Base-by-base conservation (phyloP, 306 rosid species). In the Datisca glomerata region DNA sequence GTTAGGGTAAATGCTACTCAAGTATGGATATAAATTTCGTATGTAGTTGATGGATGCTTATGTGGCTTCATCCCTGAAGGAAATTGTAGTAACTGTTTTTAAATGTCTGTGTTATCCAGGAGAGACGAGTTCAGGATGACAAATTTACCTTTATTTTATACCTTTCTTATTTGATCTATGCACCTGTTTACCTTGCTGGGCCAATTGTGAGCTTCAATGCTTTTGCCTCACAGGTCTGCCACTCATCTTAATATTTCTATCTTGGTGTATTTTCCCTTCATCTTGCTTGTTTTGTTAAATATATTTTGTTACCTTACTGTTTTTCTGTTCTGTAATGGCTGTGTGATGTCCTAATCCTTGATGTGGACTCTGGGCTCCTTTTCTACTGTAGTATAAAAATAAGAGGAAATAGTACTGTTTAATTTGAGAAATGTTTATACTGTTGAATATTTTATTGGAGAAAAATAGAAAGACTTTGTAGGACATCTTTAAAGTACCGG, bases 181-280 rank as follows among this genome's bases (percentile, higher is more conserved):
- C 97, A 17, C 95, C 95, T 41, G 81, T 89, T 36, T 84, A 89
- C 56, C 76, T 89, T 61, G 76, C 95, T 20, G 97, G 97, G 49
- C 97, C 95, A 49, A 70, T 89, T 38, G 48, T 83, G 60, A 89
- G 80, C 81, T 89, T 80, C 80, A 89, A 89, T 42, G 97, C 95
- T 12, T 89, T 74, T 70, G 93, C 97, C 44, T 74, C 93, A 34
- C 97, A 89, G 95, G 95, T 89, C 17, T 60, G 71, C 59, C 56
- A 48, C 55, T 28, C 20, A 18, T 44, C 49, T 44, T 51, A 28
- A 16, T 43, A 27, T 43, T 42, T 39, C 50, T 11, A 40, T n/a
- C n/a, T n/a, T n/a, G n/a, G n/a, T n/a, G n/a, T n/a, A n/a, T n/a
- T 23, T 45, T 27, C 23, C 6, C 15, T 46, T 9, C 36, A 31